These are phyloP conservation scores for Ceratobasidium sp. DNA, from an alignment of 1,284 basidiomycete species.

Conservation along the genomic window DNA sequence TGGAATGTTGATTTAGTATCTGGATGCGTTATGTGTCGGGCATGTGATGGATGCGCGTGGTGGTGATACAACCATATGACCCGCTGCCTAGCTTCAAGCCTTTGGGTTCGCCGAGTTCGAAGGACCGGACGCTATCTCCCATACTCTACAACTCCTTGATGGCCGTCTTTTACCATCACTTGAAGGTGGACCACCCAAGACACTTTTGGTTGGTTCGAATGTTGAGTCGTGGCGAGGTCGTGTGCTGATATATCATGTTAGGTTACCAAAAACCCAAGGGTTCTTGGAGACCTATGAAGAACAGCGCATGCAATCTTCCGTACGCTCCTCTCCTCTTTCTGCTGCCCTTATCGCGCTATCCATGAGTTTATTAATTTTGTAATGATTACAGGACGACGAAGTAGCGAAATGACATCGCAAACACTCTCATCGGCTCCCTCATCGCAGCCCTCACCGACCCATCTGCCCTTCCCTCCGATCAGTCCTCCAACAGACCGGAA, in stretches of 20 bases:
- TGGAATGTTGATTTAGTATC: neutral
- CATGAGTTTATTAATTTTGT: neutral
- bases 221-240: no score
- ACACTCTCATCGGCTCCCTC: constrained; percentile 55
- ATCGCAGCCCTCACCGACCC: constrained; percentile 55
- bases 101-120: constrained; percentile 96
- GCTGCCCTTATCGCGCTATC: neutral
- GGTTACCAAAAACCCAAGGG: constrained; percentile 91
- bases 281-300: constrained; percentile 88
- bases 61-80: constrained; percentile 81
- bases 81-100: constrained; percentile 87
- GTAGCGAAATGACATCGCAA: constrained; percentile 63
- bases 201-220: constrained; percentile 72
- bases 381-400: constrained; percentile 70
- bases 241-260: constrained; percentile 53
- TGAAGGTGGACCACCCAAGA: constrained; percentile 88
- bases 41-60: constrained; percentile 29
- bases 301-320: constrained; percentile 83
- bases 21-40: neutral
- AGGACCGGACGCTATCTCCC: constrained; percentile 87
- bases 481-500: constrained; percentile 69
- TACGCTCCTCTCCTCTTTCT: constrained; percentile 58
- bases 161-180: constrained; percentile 87
- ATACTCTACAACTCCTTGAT: constrained; percentile 85
- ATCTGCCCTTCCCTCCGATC: constrained; percentile 72